These are phyloP conservation scores for Pelargonium fulgidum DNA, from an alignment of 441 rosid genomes.

Conservation along the genomic window DNA sequence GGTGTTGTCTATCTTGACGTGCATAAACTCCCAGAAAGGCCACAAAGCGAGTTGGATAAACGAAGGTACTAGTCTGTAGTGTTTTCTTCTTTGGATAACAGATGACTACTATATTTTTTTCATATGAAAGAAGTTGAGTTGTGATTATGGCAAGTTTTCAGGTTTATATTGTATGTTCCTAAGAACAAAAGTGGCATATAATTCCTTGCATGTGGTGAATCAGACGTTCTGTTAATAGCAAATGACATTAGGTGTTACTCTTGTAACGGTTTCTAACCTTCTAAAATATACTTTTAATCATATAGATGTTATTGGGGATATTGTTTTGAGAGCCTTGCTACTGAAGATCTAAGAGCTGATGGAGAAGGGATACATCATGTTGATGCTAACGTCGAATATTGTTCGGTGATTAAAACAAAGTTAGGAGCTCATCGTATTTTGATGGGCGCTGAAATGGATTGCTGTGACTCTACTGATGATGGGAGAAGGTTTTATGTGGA, in stretches of 20 bases:
- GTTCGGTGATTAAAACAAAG: constrained; percentile 84
- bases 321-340: constrained; percentile 89
- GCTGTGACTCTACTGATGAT: constrained; percentile 75
- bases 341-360: constrained; percentile 77
- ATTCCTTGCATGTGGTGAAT: no score
- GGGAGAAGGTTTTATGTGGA: constrained; percentile 89
- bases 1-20: constrained; percentile 88
- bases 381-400: constrained; percentile 83
- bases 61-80: constrained; percentile 48
- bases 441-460: constrained; percentile 99
- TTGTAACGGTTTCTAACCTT: neutral
- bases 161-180: no score
- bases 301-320: constrained; percentile 94
- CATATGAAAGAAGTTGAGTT: neutral
- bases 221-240: neutral
- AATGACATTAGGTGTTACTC: neutral
- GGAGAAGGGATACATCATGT: constrained; percentile 77
- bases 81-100: neutral
- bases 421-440: constrained; percentile 93
- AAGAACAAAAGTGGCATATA: no score
- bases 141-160: neutral
- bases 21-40: constrained; percentile 88
- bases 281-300: constrained; percentile 11
- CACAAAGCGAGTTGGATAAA: constrained; percentile 72
- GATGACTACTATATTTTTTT: neutral